These are phyloP conservation scores for Nicotiana noctiflora DNA, from an alignment of 257 asterid genomes.

Conservation along the genomic window DNA sequence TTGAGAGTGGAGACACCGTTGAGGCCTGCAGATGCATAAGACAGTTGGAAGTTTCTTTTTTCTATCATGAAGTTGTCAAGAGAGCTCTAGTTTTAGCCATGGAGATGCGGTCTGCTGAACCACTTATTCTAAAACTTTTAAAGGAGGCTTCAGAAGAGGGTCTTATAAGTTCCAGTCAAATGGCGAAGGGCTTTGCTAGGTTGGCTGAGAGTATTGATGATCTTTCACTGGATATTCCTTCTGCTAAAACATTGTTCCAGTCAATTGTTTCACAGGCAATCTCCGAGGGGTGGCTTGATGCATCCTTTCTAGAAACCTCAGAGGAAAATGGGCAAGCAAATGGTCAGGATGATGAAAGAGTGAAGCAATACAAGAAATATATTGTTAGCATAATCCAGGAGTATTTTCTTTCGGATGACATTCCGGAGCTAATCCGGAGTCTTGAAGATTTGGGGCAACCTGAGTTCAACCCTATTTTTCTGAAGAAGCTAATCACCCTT, in stretches of 20 bases:
- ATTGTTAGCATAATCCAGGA: slow-evolving; percentile 76
- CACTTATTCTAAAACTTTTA: slow-evolving; percentile 52
- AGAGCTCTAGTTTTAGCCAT: slow-evolving; percentile 74
- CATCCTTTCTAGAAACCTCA: slow-evolving; percentile 44
- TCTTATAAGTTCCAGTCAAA: slow-evolving; percentile 87
- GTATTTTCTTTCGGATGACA: slow-evolving; percentile 88
- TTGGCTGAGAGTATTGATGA: slow-evolving; percentile 90
- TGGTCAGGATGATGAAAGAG: slow-evolving; percentile 41
- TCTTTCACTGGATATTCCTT: slow-evolving; percentile 93
- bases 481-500: slow-evolving; percentile 77
- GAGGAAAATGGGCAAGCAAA: slow-evolving; percentile 33
- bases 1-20: slow-evolving; percentile 76
- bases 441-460: slow-evolving; percentile 78
- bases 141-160: slow-evolving; percentile 97
- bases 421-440: slow-evolving; percentile 79
- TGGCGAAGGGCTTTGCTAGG: slow-evolving; percentile 78
- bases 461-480: slow-evolving; percentile 59
- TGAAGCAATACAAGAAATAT: slow-evolving; percentile 77
- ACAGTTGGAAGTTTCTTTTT: slow-evolving; percentile 82
- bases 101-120: slow-evolving; percentile 68
- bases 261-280: slow-evolving; percentile 65
- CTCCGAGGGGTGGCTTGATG: slow-evolving; percentile 94
- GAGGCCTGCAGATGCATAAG: slow-evolving; percentile 95
- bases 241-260: slow-evolving; percentile 55
- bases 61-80: slow-evolving; percentile 97